Base-by-base conservation (phyloP, 2,329 filamentous ascomycete genomes). In the Aspergillus puulaauensis region DNA sequence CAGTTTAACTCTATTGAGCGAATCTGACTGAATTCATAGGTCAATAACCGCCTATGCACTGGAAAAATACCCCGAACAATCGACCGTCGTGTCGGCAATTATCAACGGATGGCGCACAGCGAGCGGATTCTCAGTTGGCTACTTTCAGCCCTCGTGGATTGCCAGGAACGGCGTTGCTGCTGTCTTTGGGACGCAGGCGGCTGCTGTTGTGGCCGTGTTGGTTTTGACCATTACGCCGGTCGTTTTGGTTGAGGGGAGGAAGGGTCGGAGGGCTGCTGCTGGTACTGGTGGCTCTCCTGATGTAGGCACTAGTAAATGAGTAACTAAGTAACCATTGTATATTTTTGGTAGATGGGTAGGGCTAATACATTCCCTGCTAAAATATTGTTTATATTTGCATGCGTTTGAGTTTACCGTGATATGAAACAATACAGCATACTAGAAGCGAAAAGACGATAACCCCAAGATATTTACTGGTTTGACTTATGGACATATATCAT, bases 61-160 rank as follows among this genome's bases (percentile, higher is more conserved):
- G 3, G 73, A 75, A 24, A 73, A 71, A 47, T 75, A 73, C 52
- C 73, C 73, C 4, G 58, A 64, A 3, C 68, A 73, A 43, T 61
- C 73, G 2, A 72, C 73, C 2, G 61, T 65, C 5, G 73, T 75
- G 35, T 69, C 68, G 1, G 70, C 71, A 2, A 75, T 74, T 24
- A 63, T 76, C 50, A 75, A 76, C 54, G 71, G 73, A 63, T 75
- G 73, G 73, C 70, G 73, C 6, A 75, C 72, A 4, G 69, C 69
- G 11, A 72, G 73, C n/a, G 73, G 73, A 1, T 75, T 75, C 37
- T 66, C 70, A 0, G 72, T 76, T 19, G 71, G 64, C 14, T 75
- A 75, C 54, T 75, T 73, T 59, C 72, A 75, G 60, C 66, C 70
- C n/a, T 56, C 66, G 1, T 75, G 73, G 73, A 72, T 75, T 15